A percentile compares a stretch with the other conserved stretches of the same genome.
Evolutionary conservation across 2,329 filamentous ascomycete species (phyloP).

Genomic region (Talaromyces islandicus): DNA sequence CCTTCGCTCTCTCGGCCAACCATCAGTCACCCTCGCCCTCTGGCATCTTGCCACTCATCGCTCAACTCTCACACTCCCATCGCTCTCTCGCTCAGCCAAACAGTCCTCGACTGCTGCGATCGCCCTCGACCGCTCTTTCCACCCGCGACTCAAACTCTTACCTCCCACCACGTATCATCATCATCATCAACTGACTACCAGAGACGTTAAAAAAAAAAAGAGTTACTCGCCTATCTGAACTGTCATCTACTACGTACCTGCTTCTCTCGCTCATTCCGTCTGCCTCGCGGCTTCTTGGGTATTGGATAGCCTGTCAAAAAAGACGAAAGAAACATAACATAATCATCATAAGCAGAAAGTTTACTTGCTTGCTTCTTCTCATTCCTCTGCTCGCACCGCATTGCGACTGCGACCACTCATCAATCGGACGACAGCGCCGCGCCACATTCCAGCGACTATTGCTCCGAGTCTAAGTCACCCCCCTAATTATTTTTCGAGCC

Average conservation of each 20-base stretch:
- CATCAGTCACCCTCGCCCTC: neutral
- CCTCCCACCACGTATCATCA: neutral
- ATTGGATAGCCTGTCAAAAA: neutral
- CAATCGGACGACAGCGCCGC: neutral
- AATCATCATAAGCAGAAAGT: neutral
- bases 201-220: neutral
- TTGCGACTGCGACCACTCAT: neutral
- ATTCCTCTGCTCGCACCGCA: neutral
- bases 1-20: neutral
- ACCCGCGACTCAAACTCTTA: neutral
- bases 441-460: conserved; percentile 7
- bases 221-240: neutral
- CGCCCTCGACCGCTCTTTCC: neutral
- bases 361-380: neutral
- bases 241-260: neutral
- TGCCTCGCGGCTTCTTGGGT: neutral
- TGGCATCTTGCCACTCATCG: neutral
- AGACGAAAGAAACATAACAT: neutral
- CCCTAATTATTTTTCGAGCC: neutral
- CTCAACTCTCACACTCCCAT: neutral
- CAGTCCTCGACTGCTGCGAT: neutral
- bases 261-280: neutral
- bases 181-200: neutral
- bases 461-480: neutral
- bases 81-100: neutral